Evolutionary conservation across 768 basidiomycete species (phyloP), one percentile per base, ranked within the genome.

Genomic region (Strobilomyces dryophilus): DNA sequence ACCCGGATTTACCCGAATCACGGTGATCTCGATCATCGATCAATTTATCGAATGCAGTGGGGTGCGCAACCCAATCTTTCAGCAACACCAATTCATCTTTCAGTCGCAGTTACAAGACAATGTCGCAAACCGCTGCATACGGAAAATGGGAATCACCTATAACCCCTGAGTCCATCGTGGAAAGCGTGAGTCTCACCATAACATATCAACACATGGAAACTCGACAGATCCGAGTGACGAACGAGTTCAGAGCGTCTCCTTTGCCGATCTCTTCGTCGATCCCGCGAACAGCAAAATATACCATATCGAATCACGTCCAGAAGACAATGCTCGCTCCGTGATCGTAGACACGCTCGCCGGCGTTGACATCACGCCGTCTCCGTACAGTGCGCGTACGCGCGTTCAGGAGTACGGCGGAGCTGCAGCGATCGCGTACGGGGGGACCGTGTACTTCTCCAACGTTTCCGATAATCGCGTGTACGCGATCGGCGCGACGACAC

Each of bases 351-450:
- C 81, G 0, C 49, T 67, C 24, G 68, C 69, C 5, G 55, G 51
- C 36, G 65, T 67, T 39, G 89, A 90, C 44, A 61, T 87, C 21
- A 74, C 83, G 12, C 77, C 76, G 2, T 61, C 70, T 31, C 75
- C 73, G 0, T 87, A 79, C 76, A 85, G 78, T 63, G 81, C 74
- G 5, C 74, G 79, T 32, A 78, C 79, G 0, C 65, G 74, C 15
- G 85, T 89, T 3, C 80, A 87, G 24, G 87, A 88, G 64, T 89
- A 89, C 48, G 87, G 89, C 0, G 89, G 89, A 12, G 80, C 76
- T 2, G 71, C 83, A 2, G 82, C 81, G 1, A 74, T 79, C 18
- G 81, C 80, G 1, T 68, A 79, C 52, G 72, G 71, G 37, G 77
- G 74, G 8, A 66, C 72, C 11, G 67, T 79, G 8, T 83, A 83